phyloP scores from a whole-genome alignment of 768 basidiomycete genomes.

The Lactarius indigo region DNA sequence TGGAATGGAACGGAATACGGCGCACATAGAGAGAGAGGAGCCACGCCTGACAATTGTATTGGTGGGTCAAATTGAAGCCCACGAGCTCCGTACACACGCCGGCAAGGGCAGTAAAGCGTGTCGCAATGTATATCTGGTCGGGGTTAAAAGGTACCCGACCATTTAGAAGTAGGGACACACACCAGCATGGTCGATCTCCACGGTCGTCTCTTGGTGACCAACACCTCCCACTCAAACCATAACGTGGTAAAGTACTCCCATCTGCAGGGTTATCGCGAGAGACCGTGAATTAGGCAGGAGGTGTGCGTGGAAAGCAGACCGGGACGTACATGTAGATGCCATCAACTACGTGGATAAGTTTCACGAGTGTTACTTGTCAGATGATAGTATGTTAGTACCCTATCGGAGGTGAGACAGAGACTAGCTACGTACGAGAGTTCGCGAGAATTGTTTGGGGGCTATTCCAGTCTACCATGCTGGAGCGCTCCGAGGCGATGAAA shows the following conservation, averaged over 20 bases:
- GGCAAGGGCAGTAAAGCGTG: not conserved
- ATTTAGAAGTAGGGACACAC: not conserved
- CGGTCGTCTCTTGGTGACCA: not conserved
- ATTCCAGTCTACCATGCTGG: constrained; percentile 1
- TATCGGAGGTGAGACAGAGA: not conserved
- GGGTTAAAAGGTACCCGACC: not conserved
- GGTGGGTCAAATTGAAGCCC: not conserved
- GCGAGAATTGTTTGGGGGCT: not conserved
- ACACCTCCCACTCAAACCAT: not conserved
- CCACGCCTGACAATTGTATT: not conserved
- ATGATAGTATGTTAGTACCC: not conserved
- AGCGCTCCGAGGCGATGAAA: not conserved
- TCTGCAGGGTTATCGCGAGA: not conserved
- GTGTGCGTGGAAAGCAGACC: not conserved
- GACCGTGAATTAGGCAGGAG: not conserved
- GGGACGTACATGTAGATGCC: constrained; percentile 7
- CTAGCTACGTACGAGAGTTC: not conserved
- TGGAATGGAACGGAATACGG: too few relatives aligned
- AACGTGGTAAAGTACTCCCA: constrained; percentile 5
- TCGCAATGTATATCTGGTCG: not conserved
- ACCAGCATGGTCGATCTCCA: not conserved
- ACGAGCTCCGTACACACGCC: not conserved
- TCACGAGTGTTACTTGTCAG: not conserved
- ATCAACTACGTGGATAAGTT: not conserved
- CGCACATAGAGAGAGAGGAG: not conserved